Conservation (phyloP, 331 rosid species). For the Arachis monticola region DNA sequence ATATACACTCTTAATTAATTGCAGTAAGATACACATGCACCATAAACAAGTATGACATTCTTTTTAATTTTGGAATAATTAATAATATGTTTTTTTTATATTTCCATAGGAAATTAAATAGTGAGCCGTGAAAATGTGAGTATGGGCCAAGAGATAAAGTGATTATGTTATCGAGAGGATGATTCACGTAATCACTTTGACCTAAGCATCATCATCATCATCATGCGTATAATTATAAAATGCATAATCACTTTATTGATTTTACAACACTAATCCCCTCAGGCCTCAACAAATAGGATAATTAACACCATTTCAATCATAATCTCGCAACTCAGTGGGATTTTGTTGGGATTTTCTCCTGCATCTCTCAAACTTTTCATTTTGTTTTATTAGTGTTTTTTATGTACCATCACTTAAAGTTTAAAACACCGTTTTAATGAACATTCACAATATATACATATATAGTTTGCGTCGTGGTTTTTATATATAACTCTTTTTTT, state of each 20-base stretch:
- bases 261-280: constrained; percentile 41
- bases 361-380: constrained; percentile 26
- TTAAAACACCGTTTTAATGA: no score
- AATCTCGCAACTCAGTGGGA: constrained; percentile 40
- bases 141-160: neutral
- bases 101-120: no score
- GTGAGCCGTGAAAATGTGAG: constrained; percentile 8
- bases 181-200: constrained; percentile 41
- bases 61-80: no score
- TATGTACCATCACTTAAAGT: neutral
- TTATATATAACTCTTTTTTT: neutral
- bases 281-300: constrained; percentile 7
- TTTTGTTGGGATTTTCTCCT: constrained; percentile 38
- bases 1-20: no score
- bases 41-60: no score
- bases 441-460: constrained; percentile 16
- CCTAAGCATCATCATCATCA: constrained; percentile 21
- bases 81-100: no score
- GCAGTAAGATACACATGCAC: no score
- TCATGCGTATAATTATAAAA: constrained; percentile 35
- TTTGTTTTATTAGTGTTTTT: no score
- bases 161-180: constrained; percentile 25
- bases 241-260: constrained; percentile 41
- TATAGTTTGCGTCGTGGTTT: neutral
- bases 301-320: constrained; percentile 38